These are phyloP conservation scores for Solanum lignicaule DNA, from an alignment of 257 asterid genomes.

Conservation along the genomic window DNA sequence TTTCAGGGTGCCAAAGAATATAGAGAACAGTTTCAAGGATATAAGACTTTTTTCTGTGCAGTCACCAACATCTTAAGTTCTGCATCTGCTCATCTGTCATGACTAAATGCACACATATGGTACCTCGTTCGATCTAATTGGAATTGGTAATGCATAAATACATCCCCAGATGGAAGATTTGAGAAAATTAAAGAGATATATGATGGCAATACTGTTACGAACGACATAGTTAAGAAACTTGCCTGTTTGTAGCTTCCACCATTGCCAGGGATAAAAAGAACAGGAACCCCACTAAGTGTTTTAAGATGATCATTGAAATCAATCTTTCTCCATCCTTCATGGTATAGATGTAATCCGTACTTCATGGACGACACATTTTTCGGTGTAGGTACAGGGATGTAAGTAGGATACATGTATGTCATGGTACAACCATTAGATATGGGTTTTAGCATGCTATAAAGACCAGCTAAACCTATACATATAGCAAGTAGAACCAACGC, in stretches of 20 bases:
- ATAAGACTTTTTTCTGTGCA: neutral
- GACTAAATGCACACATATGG: neutral
- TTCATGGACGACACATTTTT: constrained; percentile 42
- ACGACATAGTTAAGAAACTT: constrained; percentile 12
- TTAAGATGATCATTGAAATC: constrained; percentile 67
- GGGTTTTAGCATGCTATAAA: constrained; percentile 54
- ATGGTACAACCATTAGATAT: constrained; percentile 77
- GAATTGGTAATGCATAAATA: neutral
- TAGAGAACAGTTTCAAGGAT: neutral
- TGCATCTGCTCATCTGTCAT: neutral
- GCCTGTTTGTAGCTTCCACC: constrained; percentile 99
- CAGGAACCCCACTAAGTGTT: constrained; percentile 73
- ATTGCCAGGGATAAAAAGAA: constrained; percentile 95
- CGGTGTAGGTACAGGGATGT: constrained; percentile 66
- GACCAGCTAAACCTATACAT: constrained; percentile 52
- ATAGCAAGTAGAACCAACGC: constrained; percentile 32
- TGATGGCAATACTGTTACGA: neutral
- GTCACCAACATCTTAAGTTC: neutral
- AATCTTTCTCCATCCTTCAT: constrained; percentile 86
- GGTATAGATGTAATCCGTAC: constrained; percentile 75
- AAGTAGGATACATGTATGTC: constrained; percentile 99
- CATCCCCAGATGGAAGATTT: neutral
- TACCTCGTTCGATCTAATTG: neutral
- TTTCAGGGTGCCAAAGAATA: neutral
- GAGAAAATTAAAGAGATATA: neutral